These are phyloP conservation scores for Alternaria consortialis DNA, from an alignment of 2,329 filamentous ascomycete genomes.

Conservation along the genomic window DNA sequence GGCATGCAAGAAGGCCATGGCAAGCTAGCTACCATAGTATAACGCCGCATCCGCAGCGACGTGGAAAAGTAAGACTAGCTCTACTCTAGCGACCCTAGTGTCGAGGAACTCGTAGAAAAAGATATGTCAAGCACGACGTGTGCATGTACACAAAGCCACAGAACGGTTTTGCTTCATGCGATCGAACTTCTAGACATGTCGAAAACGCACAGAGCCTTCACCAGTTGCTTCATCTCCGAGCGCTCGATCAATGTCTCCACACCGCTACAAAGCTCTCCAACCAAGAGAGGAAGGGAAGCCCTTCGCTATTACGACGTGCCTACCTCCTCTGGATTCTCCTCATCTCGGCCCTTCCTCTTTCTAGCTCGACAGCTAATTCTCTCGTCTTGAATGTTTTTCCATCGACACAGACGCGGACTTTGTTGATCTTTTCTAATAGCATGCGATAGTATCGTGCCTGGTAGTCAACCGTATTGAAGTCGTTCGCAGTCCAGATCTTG, in stretches of 20 bases:
- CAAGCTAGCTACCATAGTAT: background rate
- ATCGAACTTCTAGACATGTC: constrained; percentile 4
- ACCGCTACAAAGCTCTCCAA: constrained; percentile 1
- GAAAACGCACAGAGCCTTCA: constrained; percentile 6
- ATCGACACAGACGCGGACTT: constrained; percentile 45
- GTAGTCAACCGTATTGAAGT: constrained; percentile 25
- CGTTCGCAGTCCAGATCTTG: constrained; percentile 44
- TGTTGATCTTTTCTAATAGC: constrained; percentile 41
- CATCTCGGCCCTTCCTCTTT: constrained; percentile 43
- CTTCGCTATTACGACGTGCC: constrained; percentile 10
- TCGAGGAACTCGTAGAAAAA: background rate
- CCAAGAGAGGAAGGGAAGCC: constrained; percentile 1
- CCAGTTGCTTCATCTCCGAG: constrained; percentile 3
- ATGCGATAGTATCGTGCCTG: constrained; percentile 32
- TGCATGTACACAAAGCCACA: constrained; percentile 4
- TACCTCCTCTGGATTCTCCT: constrained; percentile 39
- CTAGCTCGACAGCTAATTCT: constrained; percentile 42
- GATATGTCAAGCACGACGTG: background rate
- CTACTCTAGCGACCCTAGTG: background rate
- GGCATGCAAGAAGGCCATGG: constrained; percentile 8
- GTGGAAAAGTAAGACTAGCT: background rate
- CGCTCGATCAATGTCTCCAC: background rate
- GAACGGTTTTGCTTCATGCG: constrained; percentile 4
- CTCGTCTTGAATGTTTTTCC: constrained; percentile 37
- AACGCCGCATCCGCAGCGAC: background rate